Conservation (phyloP, 345 rosid genomes). For the Kandelia obovata region DNA sequence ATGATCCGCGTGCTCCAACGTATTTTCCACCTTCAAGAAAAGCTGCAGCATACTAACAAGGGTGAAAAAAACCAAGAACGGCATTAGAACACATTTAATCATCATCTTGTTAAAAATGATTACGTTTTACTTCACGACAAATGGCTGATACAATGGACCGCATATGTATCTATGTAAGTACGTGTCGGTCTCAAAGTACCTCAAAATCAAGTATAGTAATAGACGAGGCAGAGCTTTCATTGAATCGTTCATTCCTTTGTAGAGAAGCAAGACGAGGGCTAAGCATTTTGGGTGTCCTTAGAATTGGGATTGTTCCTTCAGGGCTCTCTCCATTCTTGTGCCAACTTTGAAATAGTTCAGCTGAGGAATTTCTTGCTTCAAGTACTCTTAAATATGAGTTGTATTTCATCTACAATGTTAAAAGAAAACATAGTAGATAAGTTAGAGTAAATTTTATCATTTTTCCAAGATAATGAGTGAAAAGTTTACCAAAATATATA, state of each 20-base stretch:
- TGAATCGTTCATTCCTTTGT: neutral
- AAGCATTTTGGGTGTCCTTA: conserved; percentile 4
- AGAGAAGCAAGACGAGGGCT: neutral
- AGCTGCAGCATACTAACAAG: neutral
- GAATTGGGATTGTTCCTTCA: conserved; percentile 29
- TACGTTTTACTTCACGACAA: no score
- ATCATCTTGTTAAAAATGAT: no score
- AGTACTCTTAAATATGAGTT: conserved; percentile 5
- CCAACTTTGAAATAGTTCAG: conserved; percentile 16
- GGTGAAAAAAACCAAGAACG: no score
- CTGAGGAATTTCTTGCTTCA: neutral
- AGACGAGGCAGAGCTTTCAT: neutral
- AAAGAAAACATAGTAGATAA: neutral
- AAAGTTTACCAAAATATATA: no score
- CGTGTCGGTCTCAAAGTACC: conserved; percentile 1
- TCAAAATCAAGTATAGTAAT: neutral
- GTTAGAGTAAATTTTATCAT: neutral
- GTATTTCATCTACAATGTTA: conserved; percentile 14
- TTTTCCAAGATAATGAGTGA: neutral
- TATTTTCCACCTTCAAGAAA: neutral
- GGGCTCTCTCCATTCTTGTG: conserved; percentile 25
- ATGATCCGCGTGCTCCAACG: neutral
- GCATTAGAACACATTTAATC: no score
- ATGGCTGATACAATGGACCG: no score
- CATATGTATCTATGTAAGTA: neutral